These are phyloP conservation scores for Blastocystis sp. DNA, from an alignment of 352 stramenopile species.

Conservation along the genomic window DNA sequence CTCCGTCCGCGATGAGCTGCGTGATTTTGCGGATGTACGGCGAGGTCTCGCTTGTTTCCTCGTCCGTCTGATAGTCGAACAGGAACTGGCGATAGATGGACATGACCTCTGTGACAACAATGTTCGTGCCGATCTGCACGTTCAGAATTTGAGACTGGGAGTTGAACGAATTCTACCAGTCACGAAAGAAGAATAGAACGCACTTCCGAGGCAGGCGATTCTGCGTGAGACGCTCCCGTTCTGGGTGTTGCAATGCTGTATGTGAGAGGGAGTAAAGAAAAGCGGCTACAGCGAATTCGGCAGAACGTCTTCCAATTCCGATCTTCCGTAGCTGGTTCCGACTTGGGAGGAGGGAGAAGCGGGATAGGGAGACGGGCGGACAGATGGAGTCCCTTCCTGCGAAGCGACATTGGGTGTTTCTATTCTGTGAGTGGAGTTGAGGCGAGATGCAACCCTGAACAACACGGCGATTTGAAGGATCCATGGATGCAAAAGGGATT, in stretches of 20 bases:
- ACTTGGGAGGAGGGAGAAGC: neutral
- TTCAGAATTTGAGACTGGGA: slow-evolving; percentile 73
- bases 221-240: neutral
- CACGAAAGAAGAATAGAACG: neutral
- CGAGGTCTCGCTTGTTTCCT: neutral
- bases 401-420: slow-evolving; percentile 67
- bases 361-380: slow-evolving; percentile 6
- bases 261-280: neutral
- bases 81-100: slow-evolving; percentile 84
- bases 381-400: slow-evolving; percentile 38
- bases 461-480: slow-evolving; percentile 30
- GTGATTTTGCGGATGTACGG: slow-evolving; percentile 80
- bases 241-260: slow-evolving; percentile 5
- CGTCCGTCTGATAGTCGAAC: slow-evolving; percentile 77
- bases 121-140: slow-evolving; percentile 88
- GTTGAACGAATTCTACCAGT: slow-evolving; percentile 1
- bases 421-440: neutral
- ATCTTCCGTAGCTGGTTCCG: neutral
- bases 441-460: slow-evolving; percentile 1
- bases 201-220: slow-evolving; percentile 3
- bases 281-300: slow-evolving; percentile 10
- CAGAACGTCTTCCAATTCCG: slow-evolving; percentile 14
- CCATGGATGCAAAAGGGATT: slow-evolving; percentile 4
- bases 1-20: slow-evolving; percentile 80
- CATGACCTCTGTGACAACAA: slow-evolving; percentile 87